phyloP scores from a whole-genome alignment of 345 rosid species.

The Clarkia xantiana region DNA sequence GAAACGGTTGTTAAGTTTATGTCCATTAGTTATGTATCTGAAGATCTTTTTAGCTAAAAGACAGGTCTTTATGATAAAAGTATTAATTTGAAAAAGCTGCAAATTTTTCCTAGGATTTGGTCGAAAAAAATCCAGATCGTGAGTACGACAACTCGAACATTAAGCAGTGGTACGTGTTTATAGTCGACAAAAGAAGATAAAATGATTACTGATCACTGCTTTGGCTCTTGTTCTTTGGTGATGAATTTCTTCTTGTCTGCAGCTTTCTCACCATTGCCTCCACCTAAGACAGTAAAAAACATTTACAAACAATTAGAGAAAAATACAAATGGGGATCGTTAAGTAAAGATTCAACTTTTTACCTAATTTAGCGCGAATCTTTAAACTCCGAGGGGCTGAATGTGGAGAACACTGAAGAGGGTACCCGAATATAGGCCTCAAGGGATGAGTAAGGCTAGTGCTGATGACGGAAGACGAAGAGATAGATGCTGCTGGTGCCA shows the following conservation, averaged over 20 bases:
- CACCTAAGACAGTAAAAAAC: slow-evolving; percentile 23
- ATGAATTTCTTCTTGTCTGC: slow-evolving; percentile 70
- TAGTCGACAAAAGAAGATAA: not conserved
- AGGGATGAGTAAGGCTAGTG: slow-evolving; percentile 11
- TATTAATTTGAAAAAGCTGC: too few species aligned
- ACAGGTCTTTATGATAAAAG: too few species aligned
- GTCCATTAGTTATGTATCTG: too few species aligned
- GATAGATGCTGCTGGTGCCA: slow-evolving; percentile 38
- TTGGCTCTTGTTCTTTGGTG: slow-evolving; percentile 82
- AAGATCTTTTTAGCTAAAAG: too few species aligned
- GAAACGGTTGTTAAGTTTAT: too few species aligned
- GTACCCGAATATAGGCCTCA: slow-evolving; percentile 16
- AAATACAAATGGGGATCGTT: not conserved
- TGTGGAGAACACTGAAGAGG: slow-evolving; percentile 10
- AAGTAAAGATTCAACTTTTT: not conserved
- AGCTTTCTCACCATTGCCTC: slow-evolving; percentile 62
- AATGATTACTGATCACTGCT: slow-evolving; percentile 37
- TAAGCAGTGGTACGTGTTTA: too few species aligned
- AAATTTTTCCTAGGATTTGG: too few species aligned
- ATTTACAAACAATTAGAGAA: not conserved
- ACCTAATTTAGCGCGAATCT: slow-evolving; percentile 49
- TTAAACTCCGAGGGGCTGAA: slow-evolving; percentile 23
- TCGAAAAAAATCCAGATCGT: too few species aligned
- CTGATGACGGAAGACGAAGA: slow-evolving; percentile 21
- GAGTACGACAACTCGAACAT: too few species aligned